Conservation (phyloP, 805 yeast genomes). For the Candida jianshihensis region DNA sequence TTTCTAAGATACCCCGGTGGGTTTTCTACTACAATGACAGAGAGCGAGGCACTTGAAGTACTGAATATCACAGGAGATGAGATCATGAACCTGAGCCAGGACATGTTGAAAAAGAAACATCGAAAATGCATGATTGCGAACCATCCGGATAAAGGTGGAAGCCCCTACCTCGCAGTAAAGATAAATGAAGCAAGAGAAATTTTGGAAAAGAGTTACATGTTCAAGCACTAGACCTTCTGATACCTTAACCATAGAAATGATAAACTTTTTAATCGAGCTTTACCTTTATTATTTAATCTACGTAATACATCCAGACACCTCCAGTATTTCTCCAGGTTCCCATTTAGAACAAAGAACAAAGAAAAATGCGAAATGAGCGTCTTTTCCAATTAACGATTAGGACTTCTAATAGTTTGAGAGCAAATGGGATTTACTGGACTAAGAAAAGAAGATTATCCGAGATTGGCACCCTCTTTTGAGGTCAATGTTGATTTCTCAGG, state of each 20-base stretch:
- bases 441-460: too few relatives aligned
- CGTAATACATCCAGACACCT: not conserved
- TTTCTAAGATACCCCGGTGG: constrained; percentile 49
- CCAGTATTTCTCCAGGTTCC: not conserved
- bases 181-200: constrained; percentile 82
- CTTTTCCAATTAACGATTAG: too few relatives aligned
- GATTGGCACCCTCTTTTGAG: too few relatives aligned
- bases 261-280: too few relatives aligned
- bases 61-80: constrained; percentile 52
- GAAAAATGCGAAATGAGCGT: too few relatives aligned
- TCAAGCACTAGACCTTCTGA: constrained; percentile 24
- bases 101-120: constrained; percentile 61
- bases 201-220: constrained; percentile 55
- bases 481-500: not conserved
- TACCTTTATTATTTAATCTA: not conserved
- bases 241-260: too few relatives aligned
- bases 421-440: too few relatives aligned
- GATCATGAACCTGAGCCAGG: constrained; percentile 39
- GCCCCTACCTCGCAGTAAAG: constrained; percentile 73
- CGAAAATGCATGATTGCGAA: constrained; percentile 71
- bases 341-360: too few relatives aligned
- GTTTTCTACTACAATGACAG: constrained; percentile 57
- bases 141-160: constrained; percentile 89
- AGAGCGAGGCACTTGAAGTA: constrained; percentile 62
- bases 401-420: too few relatives aligned